These are phyloP conservation scores for Chaetomium sp. DNA, from an alignment of 2,329 filamentous ascomycete species.

Conservation along the genomic window DNA sequence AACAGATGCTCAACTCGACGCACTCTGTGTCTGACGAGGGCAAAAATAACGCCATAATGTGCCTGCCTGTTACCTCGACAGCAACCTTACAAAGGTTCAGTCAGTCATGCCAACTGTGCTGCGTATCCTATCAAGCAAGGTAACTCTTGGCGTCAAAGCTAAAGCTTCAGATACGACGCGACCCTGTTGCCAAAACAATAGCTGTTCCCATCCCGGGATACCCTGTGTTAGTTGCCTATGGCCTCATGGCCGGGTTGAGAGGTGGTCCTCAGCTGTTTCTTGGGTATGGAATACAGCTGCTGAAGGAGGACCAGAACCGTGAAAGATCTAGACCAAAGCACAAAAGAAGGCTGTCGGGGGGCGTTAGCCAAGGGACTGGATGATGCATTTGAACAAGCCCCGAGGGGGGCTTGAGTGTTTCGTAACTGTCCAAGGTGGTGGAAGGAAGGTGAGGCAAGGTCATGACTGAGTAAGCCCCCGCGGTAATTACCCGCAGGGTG, in stretches of 20 bases:
- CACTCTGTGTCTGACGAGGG: constrained; percentile 19
- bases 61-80: not conserved
- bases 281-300: not conserved
- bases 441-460: not conserved
- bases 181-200: constrained; percentile 14
- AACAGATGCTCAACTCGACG: constrained; percentile 23
- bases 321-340: not conserved
- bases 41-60: constrained; percentile 4
- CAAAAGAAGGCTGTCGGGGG: not conserved
- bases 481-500: constrained; percentile 32
- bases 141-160: constrained; percentile 9
- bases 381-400: not conserved
- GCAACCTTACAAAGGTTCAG: not conserved
- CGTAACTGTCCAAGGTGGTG: not conserved
- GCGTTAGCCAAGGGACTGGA: not conserved
- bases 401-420: not conserved
- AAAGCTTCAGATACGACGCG: not conserved
- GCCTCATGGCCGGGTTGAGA: not conserved
- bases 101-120: not conserved
- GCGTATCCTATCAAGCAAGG: not conserved
- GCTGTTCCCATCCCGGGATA: constrained; percentile 17
- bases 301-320: not conserved
- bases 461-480: constrained; percentile 35
- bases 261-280: not conserved
- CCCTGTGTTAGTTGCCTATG: constrained; percentile 12